A percentile compares a stretch with the other conserved stretches of the same genome.
These are phyloP conservation scores for Mycena latifolia DNA, from an alignment of 768 basidiomycete genomes.

Conservation along the genomic window DNA sequence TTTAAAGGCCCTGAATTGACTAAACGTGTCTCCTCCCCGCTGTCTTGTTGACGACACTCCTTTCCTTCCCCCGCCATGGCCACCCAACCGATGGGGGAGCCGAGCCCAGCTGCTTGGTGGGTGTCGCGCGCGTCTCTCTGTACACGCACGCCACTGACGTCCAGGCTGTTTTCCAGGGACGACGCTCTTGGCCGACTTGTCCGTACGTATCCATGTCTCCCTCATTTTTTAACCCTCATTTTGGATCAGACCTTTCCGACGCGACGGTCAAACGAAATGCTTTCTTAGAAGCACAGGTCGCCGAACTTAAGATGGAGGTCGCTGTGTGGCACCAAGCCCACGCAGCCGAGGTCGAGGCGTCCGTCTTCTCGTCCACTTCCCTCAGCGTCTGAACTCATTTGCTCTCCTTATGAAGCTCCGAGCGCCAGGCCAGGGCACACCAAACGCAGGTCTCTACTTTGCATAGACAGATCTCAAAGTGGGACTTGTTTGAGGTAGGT, in stretches of 20 bases:
- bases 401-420: slow-evolving; percentile 45
- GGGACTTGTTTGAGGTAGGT: slow-evolving; percentile 65
- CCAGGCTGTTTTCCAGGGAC: slow-evolving; percentile 61
- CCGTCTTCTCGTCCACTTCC: neutral
- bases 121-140: neutral
- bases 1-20: slow-evolving; percentile 56
- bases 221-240: slow-evolving; percentile 14
- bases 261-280: slow-evolving; percentile 73
- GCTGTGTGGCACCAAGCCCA: slow-evolving; percentile 81
- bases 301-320: slow-evolving; percentile 78
- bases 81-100: slow-evolving; percentile 67
- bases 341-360: slow-evolving; percentile 67
- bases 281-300: slow-evolving; percentile 73
- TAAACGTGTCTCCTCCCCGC: slow-evolving; percentile 42
- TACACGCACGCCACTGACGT: neutral
- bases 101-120: slow-evolving; percentile 74
- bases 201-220: slow-evolving; percentile 52
- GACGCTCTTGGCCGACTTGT: slow-evolving; percentile 72
- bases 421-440: slow-evolving; percentile 75
- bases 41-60: slow-evolving; percentile 41
- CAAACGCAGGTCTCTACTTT: slow-evolving; percentile 75
- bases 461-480: slow-evolving; percentile 71
- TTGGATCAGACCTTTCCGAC: slow-evolving; percentile 69
- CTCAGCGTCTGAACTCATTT: too few relatives aligned
- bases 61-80: slow-evolving; percentile 59